Conservation (phyloP, 768 basidiomycete genomes). For the Suillus ampliporus region DNA sequence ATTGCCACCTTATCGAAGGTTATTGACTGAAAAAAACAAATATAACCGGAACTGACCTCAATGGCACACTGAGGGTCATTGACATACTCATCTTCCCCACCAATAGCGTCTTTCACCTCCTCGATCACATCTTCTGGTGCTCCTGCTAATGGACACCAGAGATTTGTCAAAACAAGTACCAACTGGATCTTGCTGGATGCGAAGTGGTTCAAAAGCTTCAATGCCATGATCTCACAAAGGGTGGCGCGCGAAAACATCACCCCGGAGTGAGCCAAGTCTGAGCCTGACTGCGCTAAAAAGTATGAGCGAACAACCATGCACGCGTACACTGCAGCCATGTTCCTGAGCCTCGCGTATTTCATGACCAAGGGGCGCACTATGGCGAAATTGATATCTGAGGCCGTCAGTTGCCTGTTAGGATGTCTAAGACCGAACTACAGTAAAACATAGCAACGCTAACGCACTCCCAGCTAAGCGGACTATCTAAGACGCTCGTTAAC, state of each 20-base stretch:
- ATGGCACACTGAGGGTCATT: slow-evolving; percentile 81
- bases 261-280: slow-evolving; percentile 77
- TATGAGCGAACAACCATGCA: slow-evolving; percentile 81
- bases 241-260: slow-evolving; percentile 75
- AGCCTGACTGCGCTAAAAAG: slow-evolving; percentile 71
- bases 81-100: slow-evolving; percentile 59
- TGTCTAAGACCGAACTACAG: slow-evolving; percentile 6
- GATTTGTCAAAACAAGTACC: slow-evolving; percentile 75
- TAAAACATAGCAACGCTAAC: slow-evolving; percentile 32
- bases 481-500: slow-evolving; percentile 50
- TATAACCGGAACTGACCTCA: slow-evolving; percentile 60
- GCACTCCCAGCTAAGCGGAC: slow-evolving; percentile 81
- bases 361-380: slow-evolving; percentile 77
- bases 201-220: slow-evolving; percentile 82
- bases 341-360: slow-evolving; percentile 79
- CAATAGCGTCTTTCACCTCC: slow-evolving; percentile 63
- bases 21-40: not conserved
- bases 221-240: slow-evolving; percentile 87
- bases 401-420: slow-evolving; percentile 70
- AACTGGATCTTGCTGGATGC: slow-evolving; percentile 78
- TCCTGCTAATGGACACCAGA: slow-evolving; percentile 86
- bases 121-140: slow-evolving; percentile 69
- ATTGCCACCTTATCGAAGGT: slow-evolving; percentile 75
- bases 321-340: slow-evolving; percentile 76
- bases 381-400: slow-evolving; percentile 82